These are phyloP conservation scores for Lasiodiplodia sp. DNA, from an alignment of 2,329 filamentous ascomycete species.

Conservation along the genomic window DNA sequence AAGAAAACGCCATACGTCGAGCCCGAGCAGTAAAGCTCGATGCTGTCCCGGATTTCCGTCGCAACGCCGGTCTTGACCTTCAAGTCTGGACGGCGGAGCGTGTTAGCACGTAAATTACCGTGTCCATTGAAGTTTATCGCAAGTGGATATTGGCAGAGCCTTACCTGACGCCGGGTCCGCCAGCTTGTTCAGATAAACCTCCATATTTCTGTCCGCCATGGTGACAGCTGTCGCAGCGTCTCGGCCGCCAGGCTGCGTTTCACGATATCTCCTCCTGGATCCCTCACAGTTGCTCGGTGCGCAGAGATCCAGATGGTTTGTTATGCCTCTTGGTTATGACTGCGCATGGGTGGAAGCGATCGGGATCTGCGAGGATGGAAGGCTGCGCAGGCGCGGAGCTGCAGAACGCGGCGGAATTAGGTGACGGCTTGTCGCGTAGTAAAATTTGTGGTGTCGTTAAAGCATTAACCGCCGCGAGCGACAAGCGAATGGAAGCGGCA, in stretches of 20 bases:
- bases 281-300: neutral
- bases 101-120: neutral
- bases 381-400: slow-evolving; percentile 25
- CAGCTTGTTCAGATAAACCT: slow-evolving; percentile 56
- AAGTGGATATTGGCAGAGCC: neutral
- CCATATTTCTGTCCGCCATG: slow-evolving; percentile 53
- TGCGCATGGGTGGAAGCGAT: slow-evolving; percentile 17
- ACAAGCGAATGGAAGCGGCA: slow-evolving; percentile 21
- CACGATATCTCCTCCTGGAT: neutral
- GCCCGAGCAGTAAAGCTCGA: slow-evolving; percentile 85
- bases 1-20: slow-evolving; percentile 82
- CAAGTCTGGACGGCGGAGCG: slow-evolving; percentile 66
- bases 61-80: slow-evolving; percentile 84
- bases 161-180: slow-evolving; percentile 51
- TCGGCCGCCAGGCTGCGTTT: slow-evolving; percentile 13
- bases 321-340: slow-evolving; percentile 19
- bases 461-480: slow-evolving; percentile 9
- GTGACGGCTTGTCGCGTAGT: neutral
- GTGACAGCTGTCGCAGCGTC: slow-evolving; percentile 23
- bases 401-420: slow-evolving; percentile 11
- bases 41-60: slow-evolving; percentile 84
- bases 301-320: neutral
- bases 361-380: neutral
- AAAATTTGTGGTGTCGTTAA: slow-evolving; percentile 2
- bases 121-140: neutral